These are phyloP conservation scores for Backusella liffmaniae DNA, from an alignment of 192 early-diverging fungal species.

Conservation along the genomic window DNA sequence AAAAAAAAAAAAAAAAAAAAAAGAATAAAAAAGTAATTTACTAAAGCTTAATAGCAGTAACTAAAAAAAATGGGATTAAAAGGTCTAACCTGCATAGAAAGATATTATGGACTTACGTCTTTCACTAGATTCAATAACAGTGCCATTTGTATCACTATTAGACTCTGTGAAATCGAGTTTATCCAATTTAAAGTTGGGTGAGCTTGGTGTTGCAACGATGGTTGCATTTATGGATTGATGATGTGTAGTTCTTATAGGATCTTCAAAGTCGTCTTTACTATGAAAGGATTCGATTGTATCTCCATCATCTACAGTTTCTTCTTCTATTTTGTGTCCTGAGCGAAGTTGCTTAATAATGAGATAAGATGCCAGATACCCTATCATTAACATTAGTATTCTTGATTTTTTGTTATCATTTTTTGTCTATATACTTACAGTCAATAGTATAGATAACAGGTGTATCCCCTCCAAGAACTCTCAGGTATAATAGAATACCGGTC, in stretches of 20 bases:
- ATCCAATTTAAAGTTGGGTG: neutral
- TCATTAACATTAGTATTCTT: neutral
- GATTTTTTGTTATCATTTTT: neutral
- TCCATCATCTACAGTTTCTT: neutral
- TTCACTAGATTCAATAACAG: neutral
- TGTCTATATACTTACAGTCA: conserved; percentile 24
- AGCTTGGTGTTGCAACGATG: neutral
- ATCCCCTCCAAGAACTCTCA: conserved; percentile 24
- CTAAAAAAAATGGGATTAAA: neutral
- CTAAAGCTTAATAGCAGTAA: neutral
- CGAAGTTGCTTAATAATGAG: conserved; percentile 29
- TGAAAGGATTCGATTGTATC: neutral
- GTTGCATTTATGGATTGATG: neutral
- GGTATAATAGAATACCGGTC: conserved; percentile 21
- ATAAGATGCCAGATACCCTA: conserved; percentile 28
- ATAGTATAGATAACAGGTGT: conserved; percentile 35
- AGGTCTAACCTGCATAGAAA: neutral
- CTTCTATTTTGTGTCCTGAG: neutral
- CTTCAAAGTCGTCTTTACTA: neutral
- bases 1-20: conserved; percentile 4
- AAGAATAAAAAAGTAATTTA: neutral
- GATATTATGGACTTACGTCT: neutral
- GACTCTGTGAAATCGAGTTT: neutral
- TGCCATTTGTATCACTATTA: neutral
- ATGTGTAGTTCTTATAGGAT: neutral